Percentiles rank a stretch among this genome's conserved stretches.
Evolutionary conservation across 257 asterid species (phyloP).

Genomic region (Lycium ferocissimum): DNA sequence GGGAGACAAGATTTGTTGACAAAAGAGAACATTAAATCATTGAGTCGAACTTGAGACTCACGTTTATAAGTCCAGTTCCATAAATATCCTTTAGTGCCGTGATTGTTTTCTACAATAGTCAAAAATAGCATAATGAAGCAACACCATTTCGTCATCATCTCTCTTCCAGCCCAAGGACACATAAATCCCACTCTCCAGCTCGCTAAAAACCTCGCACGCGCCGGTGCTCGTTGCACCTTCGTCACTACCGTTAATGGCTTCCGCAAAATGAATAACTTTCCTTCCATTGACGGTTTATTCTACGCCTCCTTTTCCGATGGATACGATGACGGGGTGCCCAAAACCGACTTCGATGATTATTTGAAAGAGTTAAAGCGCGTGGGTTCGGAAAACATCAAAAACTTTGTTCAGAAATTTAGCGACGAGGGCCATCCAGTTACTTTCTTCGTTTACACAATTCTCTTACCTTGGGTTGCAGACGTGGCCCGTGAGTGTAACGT

Average conservation of each 20-base stretch:
- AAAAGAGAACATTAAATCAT: no score
- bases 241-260: slow-evolving; percentile 49
- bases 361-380: slow-evolving; percentile 34
- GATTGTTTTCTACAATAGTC: background rate
- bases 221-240: slow-evolving; percentile 63
- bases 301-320: slow-evolving; percentile 63
- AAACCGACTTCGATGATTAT: slow-evolving; percentile 32
- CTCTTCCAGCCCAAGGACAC: slow-evolving; percentile 70
- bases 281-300: slow-evolving; percentile 40
- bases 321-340: slow-evolving; percentile 49
- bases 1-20: no score
- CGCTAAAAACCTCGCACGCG: slow-evolving; percentile 50
- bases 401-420: slow-evolving; percentile 29
- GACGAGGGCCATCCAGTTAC: slow-evolving; percentile 54
- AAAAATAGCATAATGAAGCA: slow-evolving; percentile 32
- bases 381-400: slow-evolving; percentile 47
- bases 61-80: background rate
- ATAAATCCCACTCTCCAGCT: slow-evolving; percentile 72
- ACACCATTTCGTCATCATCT: slow-evolving; percentile 54
- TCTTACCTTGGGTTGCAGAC: slow-evolving; percentile 61
- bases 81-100: background rate
- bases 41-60: background rate
- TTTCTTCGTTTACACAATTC: slow-evolving; percentile 52
- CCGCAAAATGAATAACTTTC: slow-evolving; percentile 40
- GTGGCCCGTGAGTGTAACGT: slow-evolving; percentile 58